phyloP scores from a whole-genome alignment of 768 basidiomycete species.

The Termitomyces sp. region DNA sequence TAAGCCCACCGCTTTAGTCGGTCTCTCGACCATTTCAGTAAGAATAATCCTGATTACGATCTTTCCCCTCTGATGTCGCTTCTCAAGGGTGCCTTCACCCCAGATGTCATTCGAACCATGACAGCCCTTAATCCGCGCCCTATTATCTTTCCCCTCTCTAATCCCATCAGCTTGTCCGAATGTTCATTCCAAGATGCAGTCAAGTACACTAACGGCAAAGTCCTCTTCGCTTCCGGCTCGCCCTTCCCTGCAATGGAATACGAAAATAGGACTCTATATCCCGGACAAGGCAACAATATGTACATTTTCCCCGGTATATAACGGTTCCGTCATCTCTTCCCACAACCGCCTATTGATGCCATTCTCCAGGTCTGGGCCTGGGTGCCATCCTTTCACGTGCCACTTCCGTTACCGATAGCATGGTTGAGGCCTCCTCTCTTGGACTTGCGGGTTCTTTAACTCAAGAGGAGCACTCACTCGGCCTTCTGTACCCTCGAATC shows the following conservation, averaged over 20 bases:
- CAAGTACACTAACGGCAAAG: conserved; percentile 61
- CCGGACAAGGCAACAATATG: conserved; percentile 96
- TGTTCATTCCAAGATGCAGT: conserved; percentile 78
- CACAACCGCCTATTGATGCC: not conserved
- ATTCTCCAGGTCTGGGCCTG: conserved; percentile 63
- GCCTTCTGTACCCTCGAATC: conserved; percentile 79
- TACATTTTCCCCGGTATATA: conserved; percentile 66
- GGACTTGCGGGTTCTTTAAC: conserved; percentile 75
- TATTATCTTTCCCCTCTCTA: conserved; percentile 91
- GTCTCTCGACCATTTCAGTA: conserved; percentile 80
- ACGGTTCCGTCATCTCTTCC: not conserved
- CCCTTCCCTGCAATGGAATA: conserved; percentile 69
- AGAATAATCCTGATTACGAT: conserved; percentile 5
- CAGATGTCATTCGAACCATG: conserved; percentile 71
- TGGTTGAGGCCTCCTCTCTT: conserved; percentile 86
- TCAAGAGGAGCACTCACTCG: conserved; percentile 55
- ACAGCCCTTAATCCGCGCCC: conserved; percentile 73
- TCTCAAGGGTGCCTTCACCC: conserved; percentile 65
- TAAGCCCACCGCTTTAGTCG: conserved; percentile 84
- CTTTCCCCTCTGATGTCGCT: not conserved
- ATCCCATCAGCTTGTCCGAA: conserved; percentile 79
- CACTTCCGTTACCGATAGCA: conserved; percentile 67
- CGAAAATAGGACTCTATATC: conserved; percentile 51
- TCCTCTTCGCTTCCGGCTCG: conserved; percentile 84
- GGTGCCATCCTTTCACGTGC: conserved; percentile 70